A percentile compares a stretch with the other conserved stretches of the same genome.
Conservation (phyloP, 169 alveolate species). For the Cytauxzoon felis region DNA sequence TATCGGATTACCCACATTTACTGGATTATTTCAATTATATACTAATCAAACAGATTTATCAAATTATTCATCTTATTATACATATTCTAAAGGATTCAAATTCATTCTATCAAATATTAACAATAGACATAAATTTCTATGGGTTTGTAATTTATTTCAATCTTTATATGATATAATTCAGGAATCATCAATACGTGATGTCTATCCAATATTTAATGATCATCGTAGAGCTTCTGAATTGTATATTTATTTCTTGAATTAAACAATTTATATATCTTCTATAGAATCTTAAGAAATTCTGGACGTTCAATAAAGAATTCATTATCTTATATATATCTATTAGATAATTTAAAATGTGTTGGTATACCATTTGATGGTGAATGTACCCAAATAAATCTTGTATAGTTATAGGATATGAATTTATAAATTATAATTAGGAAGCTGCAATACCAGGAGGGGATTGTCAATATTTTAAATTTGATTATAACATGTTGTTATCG, state of each 20-base stretch:
- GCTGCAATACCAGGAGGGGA: constrained; percentile 64
- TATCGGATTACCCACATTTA: constrained; percentile 39
- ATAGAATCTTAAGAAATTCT: constrained; percentile 30
- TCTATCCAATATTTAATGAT: constrained; percentile 56
- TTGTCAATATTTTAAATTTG: constrained; percentile 46
- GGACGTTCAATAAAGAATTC: constrained; percentile 64
- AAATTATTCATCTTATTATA: constrained; percentile 49
- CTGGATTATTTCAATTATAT: constrained; percentile 47
- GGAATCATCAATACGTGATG: constrained; percentile 41
- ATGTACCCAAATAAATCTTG: constrained; percentile 49
- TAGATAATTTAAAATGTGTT: constrained; percentile 39
- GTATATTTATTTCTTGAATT: not conserved
- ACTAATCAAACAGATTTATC: constrained; percentile 42
- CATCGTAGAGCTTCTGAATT: constrained; percentile 45
- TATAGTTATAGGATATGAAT: not conserved
- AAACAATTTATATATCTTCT: not conserved
- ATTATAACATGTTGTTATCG: constrained; percentile 36
- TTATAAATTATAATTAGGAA: constrained; percentile 20
- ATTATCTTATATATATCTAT: constrained; percentile 30
- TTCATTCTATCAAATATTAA: constrained; percentile 31
- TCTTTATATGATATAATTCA: not conserved
- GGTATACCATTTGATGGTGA: constrained; percentile 47
- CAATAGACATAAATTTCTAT: constrained; percentile 30
- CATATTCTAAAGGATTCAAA: constrained; percentile 37
- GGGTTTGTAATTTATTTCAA: constrained; percentile 13